Base-by-base conservation (phyloP, 345 rosid genomes). In the Corchorus capsularis region DNA sequence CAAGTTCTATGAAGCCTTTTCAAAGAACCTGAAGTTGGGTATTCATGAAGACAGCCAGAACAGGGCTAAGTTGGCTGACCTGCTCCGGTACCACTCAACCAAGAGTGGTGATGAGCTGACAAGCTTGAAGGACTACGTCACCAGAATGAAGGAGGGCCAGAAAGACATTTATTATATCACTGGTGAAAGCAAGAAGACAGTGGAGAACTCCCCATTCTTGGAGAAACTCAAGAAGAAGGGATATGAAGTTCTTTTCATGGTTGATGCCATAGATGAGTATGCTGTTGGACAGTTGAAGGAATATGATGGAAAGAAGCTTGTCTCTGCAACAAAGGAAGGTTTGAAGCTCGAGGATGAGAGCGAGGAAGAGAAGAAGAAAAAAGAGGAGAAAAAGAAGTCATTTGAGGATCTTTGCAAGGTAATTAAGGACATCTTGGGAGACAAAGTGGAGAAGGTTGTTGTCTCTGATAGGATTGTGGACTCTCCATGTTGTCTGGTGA, bases 111-210 rank as follows among this genome's bases (percentile, higher is more conserved):
- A 92, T 0, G 98, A 94, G 78, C 0, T 88, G 89, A 91, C 96
- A 0, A 91, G 96, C 79, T 82, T 94, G 80, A 94, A 94, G 78
- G 98, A 94, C 37, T 92, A 92, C 13, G 97, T 94, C 37, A 92
- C 97, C 20, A 87, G 96, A 81, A 94, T 94, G 97, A 94, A 92
- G 78, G 97, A 94, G 73, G 93, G 93, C 1, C 97, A 94, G 62
- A 94, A 91, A 70, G 97, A 94, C 65, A 94, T 94, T 0, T 94
- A 77, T 83, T 94, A 90, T 78, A 89, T 92, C 14, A 88, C 97
- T 13, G 97, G 94, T 50, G 97, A 92, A 54, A 90, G 90, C 84
- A 92, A 91, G 75, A 92, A 92, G 74, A 97, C 96, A 0, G 97
- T 94, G 0, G 97, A 94, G 90, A 94, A 92, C 75, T 94, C 98